Conservation (phyloP, 768 basidiomycete genomes). For the Panus rudis region DNA sequence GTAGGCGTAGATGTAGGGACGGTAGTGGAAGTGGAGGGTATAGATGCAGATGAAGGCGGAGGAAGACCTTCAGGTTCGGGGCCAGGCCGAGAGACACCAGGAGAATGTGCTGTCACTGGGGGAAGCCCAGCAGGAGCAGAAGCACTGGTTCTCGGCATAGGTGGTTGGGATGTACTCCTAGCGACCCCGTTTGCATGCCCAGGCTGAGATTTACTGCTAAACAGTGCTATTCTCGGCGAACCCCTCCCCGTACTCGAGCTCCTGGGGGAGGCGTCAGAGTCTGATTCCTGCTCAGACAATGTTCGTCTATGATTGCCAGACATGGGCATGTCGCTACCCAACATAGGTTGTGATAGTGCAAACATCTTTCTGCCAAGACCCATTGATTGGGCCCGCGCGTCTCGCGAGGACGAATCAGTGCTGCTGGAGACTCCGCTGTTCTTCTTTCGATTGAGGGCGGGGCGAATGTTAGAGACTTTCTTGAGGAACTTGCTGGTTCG, state of each 20-base stretch:
- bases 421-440: conserved; percentile 11
- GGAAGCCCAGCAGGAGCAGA: no score
- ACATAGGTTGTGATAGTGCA: conserved; percentile 14
- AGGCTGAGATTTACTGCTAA: no score
- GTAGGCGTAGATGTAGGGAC: no score
- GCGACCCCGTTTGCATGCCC: no score
- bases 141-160: no score
- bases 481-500: conserved; percentile 22
- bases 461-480: conserved; percentile 17
- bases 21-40: no score
- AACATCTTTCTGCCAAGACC: conserved; percentile 16
- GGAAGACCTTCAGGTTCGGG: background rate
- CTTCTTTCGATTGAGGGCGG: conserved; percentile 8
- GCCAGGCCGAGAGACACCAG: no score
- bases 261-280: conserved; percentile 5
- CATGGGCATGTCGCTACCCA: conserved; percentile 7
- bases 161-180: no score
- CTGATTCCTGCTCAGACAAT: conserved; percentile 2
- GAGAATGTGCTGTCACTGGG: no score
- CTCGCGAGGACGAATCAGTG: conserved; percentile 1
- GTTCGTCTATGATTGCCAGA: conserved; percentile 1
- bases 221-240: no score
- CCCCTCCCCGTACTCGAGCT: background rate
- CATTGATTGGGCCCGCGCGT: conserved; percentile 16
- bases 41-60: no score